phyloP scores from a whole-genome alignment of 2,329 filamentous ascomycete genomes.

The Phyllosticta citriasiana region DNA sequence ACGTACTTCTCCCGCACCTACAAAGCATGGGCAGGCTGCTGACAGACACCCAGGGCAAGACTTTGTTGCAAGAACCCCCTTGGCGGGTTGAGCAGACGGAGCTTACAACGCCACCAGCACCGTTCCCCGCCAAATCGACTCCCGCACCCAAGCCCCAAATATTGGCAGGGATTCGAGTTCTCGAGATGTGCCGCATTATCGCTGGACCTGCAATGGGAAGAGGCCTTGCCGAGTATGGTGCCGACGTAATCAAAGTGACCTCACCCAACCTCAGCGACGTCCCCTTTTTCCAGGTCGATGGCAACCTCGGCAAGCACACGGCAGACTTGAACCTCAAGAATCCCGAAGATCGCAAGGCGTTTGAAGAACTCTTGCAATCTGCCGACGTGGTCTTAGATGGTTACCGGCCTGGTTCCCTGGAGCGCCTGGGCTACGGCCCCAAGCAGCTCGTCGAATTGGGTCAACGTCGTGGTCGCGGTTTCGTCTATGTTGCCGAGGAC shows the following conservation, averaged over 20 bases:
- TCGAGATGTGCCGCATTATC: slow-evolving; percentile 67
- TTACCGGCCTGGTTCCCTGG: slow-evolving; percentile 57
- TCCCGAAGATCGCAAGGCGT: slow-evolving; percentile 40
- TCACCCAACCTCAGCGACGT: slow-evolving; percentile 58
- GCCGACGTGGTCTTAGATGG: slow-evolving; percentile 60
- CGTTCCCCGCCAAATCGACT: slow-evolving; percentile 35
- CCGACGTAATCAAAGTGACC: slow-evolving; percentile 63
- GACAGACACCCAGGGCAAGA: slow-evolving; percentile 26
- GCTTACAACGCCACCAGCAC: slow-evolving; percentile 37
- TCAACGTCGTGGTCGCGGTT: slow-evolving; percentile 47
- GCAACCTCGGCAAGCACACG: slow-evolving; percentile 61
- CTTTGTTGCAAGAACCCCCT: slow-evolving; percentile 31
- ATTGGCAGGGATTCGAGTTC: slow-evolving; percentile 56
- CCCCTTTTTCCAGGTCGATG: slow-evolving; percentile 62
- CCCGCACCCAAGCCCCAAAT: slow-evolving; percentile 24
- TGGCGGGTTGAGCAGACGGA: slow-evolving; percentile 44
- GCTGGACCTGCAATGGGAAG: slow-evolving; percentile 64
- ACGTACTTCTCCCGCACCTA: slow-evolving; percentile 21
- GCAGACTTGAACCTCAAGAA: slow-evolving; percentile 54
- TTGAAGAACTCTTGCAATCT: slow-evolving; percentile 50
- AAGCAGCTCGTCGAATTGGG: slow-evolving; percentile 44
- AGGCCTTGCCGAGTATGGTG: slow-evolving; percentile 65
- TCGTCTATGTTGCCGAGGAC: slow-evolving; percentile 61
- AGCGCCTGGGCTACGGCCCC: slow-evolving; percentile 53
- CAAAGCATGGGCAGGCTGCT: neutral